A percentile compares a stretch with the other conserved stretches of the same genome.
These are phyloP conservation scores for Chytriomyces confervae DNA, from an alignment of 192 early-diverging fungal species.

Conservation along the genomic window DNA sequence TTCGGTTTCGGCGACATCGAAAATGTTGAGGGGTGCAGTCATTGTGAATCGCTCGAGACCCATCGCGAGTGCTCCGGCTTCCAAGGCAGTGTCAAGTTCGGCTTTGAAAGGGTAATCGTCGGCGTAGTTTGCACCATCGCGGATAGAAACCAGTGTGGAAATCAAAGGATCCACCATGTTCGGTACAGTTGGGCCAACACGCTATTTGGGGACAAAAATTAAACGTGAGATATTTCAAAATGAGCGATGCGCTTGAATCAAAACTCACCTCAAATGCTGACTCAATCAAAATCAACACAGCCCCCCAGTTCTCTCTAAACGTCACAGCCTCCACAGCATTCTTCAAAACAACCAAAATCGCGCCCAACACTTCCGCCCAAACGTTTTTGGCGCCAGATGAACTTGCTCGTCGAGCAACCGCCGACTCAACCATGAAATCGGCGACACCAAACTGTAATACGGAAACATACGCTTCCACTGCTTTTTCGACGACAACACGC, in stretches of 20 bases:
- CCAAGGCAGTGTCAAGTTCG: slow-evolving; percentile 81
- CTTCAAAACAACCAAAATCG: slow-evolving; percentile 44
- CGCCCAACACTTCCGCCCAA: slow-evolving; percentile 54
- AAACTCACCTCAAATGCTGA: slow-evolving; percentile 65
- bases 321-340: slow-evolving; percentile 61
- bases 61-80: slow-evolving; percentile 77
- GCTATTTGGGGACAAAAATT: slow-evolving; percentile 36
- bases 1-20: slow-evolving; percentile 55
- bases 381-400: slow-evolving; percentile 27
- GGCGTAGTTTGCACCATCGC: slow-evolving; percentile 67
- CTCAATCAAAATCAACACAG: slow-evolving; percentile 75
- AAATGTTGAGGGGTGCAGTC: slow-evolving; percentile 83
- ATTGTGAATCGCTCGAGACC: slow-evolving; percentile 80
- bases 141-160: slow-evolving; percentile 71
- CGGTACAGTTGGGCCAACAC: slow-evolving; percentile 68
- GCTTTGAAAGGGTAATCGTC: slow-evolving; percentile 83
- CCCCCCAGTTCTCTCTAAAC: slow-evolving; percentile 81
- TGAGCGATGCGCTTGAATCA: not conserved
- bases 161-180: slow-evolving; percentile 67
- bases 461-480: slow-evolving; percentile 72
- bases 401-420: slow-evolving; percentile 38
- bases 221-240: not conserved
- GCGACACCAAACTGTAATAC: slow-evolving; percentile 78
- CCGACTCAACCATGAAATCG: slow-evolving; percentile 72
- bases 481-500: slow-evolving; percentile 54